A percentile compares a stretch with the other conserved stretches of the same genome.
These are phyloP conservation scores for Cladobotryum mycophilum DNA, from an alignment of 2,329 filamentous ascomycete species.

Conservation along the genomic window DNA sequence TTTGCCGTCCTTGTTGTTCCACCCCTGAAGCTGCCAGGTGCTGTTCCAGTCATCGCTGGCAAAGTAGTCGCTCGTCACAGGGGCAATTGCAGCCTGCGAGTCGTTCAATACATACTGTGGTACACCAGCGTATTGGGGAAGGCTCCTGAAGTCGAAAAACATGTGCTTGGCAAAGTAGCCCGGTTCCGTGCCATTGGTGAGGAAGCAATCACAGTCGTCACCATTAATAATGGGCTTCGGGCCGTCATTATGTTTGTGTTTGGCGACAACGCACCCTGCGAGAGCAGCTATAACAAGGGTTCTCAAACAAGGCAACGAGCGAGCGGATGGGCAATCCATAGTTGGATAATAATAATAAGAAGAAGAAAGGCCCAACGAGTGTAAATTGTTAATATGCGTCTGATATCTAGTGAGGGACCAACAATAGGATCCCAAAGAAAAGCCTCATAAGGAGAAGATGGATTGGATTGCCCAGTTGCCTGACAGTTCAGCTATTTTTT, in stretches of 20 bases:
- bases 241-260: slow-evolving; percentile 1
- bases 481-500: too few species aligned
- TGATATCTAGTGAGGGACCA: too few species aligned
- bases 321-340: background rate
- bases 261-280: background rate
- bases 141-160: slow-evolving; percentile 46
- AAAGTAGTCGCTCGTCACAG: slow-evolving; percentile 35
- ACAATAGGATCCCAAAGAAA: too few species aligned
- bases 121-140: slow-evolving; percentile 32
- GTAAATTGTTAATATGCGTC: too few species aligned
- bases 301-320: background rate
- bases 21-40: slow-evolving; percentile 34
- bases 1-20: slow-evolving; percentile 36
- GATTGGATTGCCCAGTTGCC: too few species aligned
- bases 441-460: too few species aligned
- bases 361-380: too few species aligned
- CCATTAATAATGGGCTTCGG: slow-evolving; percentile 18
- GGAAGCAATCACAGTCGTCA: slow-evolving; percentile 40
- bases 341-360: too few species aligned
- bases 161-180: slow-evolving; percentile 39
- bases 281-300: background rate
- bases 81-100: slow-evolving; percentile 22
- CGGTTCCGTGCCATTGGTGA: slow-evolving; percentile 39
- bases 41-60: slow-evolving; percentile 27
- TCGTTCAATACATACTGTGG: slow-evolving; percentile 26